phyloP scores from a whole-genome alignment of 228 moss, liverwort and hornwort species.

The Sphagnum magellanicum region DNA sequence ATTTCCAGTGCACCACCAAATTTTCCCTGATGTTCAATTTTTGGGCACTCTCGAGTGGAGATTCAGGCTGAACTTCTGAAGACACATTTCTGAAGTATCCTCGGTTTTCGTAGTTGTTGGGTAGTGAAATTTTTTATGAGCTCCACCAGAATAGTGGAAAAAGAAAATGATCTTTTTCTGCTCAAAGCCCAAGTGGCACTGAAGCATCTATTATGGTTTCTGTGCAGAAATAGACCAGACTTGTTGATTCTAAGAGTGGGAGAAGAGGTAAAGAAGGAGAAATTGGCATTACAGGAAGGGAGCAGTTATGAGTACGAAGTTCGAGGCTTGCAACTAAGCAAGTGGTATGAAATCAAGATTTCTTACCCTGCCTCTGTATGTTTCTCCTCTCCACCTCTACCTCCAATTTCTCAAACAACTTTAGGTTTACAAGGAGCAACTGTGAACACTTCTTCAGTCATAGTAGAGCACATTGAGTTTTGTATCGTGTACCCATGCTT shows the following conservation, averaged over 20 bases:
- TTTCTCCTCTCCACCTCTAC: constrained; percentile 32
- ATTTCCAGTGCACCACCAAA: no score
- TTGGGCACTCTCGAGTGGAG: no score
- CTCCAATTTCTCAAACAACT: not conserved
- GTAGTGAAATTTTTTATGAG: no score
- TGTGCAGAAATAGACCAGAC: constrained; percentile 21
- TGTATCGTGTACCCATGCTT: not conserved
- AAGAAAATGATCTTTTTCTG: no score
- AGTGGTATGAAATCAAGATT: constrained; percentile 96
- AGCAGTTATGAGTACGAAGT: constrained; percentile 66
- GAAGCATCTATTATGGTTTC: no score
- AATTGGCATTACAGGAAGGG: constrained; percentile 47
- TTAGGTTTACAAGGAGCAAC: not conserved
- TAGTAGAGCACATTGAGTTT: not conserved
- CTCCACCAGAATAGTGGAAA: no score
- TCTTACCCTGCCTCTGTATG: constrained; percentile 93
- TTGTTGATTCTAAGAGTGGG: constrained; percentile 42
- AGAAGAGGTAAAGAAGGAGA: constrained; percentile 46
- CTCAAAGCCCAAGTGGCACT: no score
- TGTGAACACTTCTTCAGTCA: not conserved
- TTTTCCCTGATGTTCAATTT: no score
- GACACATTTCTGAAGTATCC: no score
- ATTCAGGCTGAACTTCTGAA: no score
- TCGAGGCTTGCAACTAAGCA: constrained; percentile 56
- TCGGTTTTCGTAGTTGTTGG: no score